Percentiles rank a stretch among this genome's conserved stretches.
phyloP scores from a whole-genome alignment of 2,329 filamentous ascomycete species.

The Chaetomium globosum region DNA sequence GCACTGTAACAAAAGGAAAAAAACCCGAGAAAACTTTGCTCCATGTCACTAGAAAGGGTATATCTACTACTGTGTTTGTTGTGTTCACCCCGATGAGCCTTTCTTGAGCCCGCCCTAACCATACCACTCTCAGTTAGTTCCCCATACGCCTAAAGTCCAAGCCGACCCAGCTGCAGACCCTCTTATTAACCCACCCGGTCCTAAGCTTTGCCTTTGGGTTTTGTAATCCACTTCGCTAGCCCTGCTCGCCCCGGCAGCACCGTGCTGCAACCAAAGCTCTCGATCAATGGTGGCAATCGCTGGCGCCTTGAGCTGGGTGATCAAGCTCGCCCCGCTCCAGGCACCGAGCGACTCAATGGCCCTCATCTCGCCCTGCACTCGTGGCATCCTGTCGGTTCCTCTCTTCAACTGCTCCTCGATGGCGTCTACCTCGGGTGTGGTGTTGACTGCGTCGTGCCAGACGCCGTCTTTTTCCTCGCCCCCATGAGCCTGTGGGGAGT shows the following conservation, averaged over 20 bases:
- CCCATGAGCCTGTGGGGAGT: conserved; percentile 24
- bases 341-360: conserved; percentile 70
- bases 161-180: conserved; percentile 47
- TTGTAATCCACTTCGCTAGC: conserved; percentile 62
- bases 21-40: background rate
- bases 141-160: conserved; percentile 68
- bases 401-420: conserved; percentile 61
- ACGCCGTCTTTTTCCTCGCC: conserved; percentile 42
- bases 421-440: conserved; percentile 55
- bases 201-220: conserved; percentile 65
- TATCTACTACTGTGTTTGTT: background rate
- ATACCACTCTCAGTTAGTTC: conserved; percentile 46
- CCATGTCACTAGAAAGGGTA: background rate
- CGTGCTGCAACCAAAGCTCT: conserved; percentile 71
- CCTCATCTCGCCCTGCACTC: conserved; percentile 62
- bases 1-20: too few species aligned
- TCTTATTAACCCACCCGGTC: conserved; percentile 54
- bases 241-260: conserved; percentile 62
- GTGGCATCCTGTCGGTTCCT: conserved; percentile 45
- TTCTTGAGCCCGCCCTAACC: background rate
- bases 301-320: conserved; percentile 68
- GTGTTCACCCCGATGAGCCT: background rate
- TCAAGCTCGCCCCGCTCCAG: conserved; percentile 73
- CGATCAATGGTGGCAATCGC: conserved; percentile 71
- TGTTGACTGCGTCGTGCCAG: conserved; percentile 49